A percentile compares a stretch with the other conserved stretches of the same genome.
phyloP scores from a whole-genome alignment of 345 rosid species.

The Corchorus capsularis region DNA sequence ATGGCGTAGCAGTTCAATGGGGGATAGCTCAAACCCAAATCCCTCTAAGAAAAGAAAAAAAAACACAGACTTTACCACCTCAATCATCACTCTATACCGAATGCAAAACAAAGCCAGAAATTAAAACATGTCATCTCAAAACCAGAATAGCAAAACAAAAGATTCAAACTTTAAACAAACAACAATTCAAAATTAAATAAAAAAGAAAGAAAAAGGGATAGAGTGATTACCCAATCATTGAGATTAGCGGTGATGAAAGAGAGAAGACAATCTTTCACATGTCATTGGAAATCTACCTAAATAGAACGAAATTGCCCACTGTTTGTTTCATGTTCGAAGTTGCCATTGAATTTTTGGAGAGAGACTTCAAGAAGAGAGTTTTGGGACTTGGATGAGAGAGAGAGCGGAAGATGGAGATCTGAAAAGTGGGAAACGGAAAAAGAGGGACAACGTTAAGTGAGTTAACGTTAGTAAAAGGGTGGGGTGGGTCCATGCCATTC shows the following conservation, averaged over 20 bases:
- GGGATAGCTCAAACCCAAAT: too few relatives aligned
- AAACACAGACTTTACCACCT: not conserved
- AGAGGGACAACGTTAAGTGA: too few relatives aligned
- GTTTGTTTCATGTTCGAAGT: conserved; percentile 34
- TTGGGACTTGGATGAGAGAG: too few relatives aligned
- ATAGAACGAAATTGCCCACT: conserved; percentile 81
- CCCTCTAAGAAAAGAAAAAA: not conserved
- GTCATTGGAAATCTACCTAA: too few relatives aligned
- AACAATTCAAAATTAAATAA: conserved; percentile 5
- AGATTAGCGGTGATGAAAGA: conserved; percentile 98
- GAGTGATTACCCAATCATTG: conserved; percentile 71
- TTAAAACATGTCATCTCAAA: not conserved
- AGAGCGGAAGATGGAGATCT: too few relatives aligned
- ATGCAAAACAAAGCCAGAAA: conserved; percentile 1
- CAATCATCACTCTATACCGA: not conserved
- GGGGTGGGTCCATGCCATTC: too few relatives aligned
- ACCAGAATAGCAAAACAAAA: not conserved
- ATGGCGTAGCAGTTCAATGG: too few relatives aligned
- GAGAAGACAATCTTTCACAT: conserved; percentile 84
- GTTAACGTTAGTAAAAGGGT: too few relatives aligned
- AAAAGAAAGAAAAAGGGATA: not conserved
- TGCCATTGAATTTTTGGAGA: conserved; percentile 12
- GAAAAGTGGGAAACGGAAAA: too few relatives aligned
- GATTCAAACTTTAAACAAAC: conserved; percentile 12
- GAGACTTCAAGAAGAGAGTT: too few relatives aligned